Evolutionary conservation across 1,284 basidiomycete genomes (phyloP).

Genomic region (Ceratobasidium sp.): DNA sequence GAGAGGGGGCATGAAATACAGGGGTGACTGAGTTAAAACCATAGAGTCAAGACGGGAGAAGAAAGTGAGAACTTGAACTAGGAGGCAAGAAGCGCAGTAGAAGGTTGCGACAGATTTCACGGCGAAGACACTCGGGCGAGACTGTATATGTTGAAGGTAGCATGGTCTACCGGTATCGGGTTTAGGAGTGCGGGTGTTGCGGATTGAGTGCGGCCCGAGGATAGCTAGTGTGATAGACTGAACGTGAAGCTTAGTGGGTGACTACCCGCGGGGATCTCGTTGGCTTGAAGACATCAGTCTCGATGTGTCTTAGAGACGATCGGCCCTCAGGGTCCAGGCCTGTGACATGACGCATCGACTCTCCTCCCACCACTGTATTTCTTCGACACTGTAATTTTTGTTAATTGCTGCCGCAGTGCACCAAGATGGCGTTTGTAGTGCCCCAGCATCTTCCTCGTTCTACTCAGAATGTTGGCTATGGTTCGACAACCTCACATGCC

Average conservation of each 20-base stretch:
- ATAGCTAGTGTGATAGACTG: not conserved
- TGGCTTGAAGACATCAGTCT: not conserved
- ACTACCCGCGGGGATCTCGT: slow-evolving; percentile 18
- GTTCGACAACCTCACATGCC: slow-evolving; percentile 45
- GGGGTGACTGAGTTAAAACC: not conserved
- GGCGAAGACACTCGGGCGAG: not conserved
- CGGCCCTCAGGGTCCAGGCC: not conserved
- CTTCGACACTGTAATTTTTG: not conserved
- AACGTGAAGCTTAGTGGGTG: slow-evolving; percentile 11
- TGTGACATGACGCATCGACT: not conserved
- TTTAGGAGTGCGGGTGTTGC: slow-evolving; percentile 31
- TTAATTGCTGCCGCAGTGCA: slow-evolving; percentile 4
- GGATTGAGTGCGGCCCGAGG: not conserved
- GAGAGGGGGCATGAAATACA: not conserved
- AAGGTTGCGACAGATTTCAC: not conserved
- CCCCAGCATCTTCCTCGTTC: slow-evolving; percentile 75
- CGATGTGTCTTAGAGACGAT: not conserved
- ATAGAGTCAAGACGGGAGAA: not conserved
- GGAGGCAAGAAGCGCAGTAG: not conserved
- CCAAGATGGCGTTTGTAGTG: slow-evolving; percentile 74
- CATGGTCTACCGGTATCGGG: not conserved
- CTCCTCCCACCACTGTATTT: slow-evolving; percentile 2
- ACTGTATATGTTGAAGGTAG: not conserved
- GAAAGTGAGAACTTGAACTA: not conserved
- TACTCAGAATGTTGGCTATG: slow-evolving; percentile 70